Evolutionary conservation across 1,284 basidiomycete genomes (phyloP).

Genomic region (Cerrena zonata): DNA sequence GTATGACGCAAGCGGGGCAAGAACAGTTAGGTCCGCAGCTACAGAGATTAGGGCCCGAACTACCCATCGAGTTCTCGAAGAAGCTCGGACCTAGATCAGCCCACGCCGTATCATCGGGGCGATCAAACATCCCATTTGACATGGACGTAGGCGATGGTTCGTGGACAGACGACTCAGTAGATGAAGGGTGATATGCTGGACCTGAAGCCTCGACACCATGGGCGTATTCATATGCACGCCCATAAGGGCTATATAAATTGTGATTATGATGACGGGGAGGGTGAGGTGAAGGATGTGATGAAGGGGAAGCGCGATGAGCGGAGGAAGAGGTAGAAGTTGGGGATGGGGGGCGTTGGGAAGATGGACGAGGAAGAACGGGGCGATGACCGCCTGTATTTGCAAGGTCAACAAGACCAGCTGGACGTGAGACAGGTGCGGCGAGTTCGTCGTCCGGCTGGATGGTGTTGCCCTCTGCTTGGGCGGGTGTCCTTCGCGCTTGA

Average conservation of each 20-base stretch:
- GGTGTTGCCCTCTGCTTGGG: conserved; percentile 2
- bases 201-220: conserved; percentile 19
- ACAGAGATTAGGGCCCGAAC: conserved; percentile 35
- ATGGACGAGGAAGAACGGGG: conserved; percentile 31
- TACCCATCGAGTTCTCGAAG: background rate
- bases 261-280: conserved; percentile 39
- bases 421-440: conserved; percentile 15
- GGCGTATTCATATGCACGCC: conserved; percentile 49
- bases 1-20: conserved; percentile 68
- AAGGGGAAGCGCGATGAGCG: conserved; percentile 17
- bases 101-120: background rate
- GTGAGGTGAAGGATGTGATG: conserved; percentile 13
- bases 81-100: too few relatives aligned
- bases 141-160: conserved; percentile 41
- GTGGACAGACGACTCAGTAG: conserved; percentile 46
- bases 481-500: conserved; percentile 8
- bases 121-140: background rate
- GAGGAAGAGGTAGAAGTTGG: conserved; percentile 17
- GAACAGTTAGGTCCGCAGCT: conserved; percentile 63
- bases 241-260: conserved; percentile 54
- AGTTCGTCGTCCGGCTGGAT: background rate
- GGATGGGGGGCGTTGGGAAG: conserved; percentile 30
- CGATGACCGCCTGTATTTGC: conserved; percentile 24
- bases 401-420: conserved; percentile 23
- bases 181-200: conserved; percentile 40